Conservation (phyloP, 2,329 filamentous ascomycete genomes). For the Xylariaceae sp. region DNA sequence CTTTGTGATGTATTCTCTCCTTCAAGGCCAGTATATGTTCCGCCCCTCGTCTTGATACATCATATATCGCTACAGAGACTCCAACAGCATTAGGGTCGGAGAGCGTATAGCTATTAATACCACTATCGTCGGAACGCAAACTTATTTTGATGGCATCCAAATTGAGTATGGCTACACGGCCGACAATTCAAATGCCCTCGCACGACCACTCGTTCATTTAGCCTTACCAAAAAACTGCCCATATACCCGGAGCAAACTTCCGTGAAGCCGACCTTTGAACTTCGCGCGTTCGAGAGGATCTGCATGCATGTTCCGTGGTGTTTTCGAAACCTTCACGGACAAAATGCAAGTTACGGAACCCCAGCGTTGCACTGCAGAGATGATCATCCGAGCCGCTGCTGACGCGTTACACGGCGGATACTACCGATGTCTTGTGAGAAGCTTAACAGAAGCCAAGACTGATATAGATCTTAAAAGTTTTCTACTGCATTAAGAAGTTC, state of each 20-base stretch:
- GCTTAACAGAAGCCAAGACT: too few relatives aligned
- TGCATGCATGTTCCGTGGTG: constrained; percentile 17
- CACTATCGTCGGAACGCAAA: too few relatives aligned
- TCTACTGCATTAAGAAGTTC: too few relatives aligned
- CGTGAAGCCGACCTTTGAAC: neutral
- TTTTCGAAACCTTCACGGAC: constrained; percentile 23
- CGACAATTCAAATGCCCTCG: neutral
- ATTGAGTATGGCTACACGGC: neutral
- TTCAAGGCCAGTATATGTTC: neutral
- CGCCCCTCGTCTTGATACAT: neutral
- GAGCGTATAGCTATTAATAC: neutral
- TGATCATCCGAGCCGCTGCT: too few relatives aligned
- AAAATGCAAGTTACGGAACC: constrained; percentile 24
- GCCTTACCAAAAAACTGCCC: neutral
- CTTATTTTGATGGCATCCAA: too few relatives aligned
- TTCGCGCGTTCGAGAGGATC: neutral
- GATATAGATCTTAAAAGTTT: too few relatives aligned
- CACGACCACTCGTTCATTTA: constrained; percentile 4
- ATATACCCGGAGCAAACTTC: neutral
- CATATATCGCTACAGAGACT: neutral
- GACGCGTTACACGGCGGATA: too few relatives aligned
- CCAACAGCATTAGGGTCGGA: neutral
- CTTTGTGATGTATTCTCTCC: neutral
- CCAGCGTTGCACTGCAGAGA: constrained; percentile 33
- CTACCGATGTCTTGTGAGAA: too few relatives aligned